Evolutionary conservation across 176 grass and related monocot species (phyloP), one percentile per base, ranked within the genome.

Genomic region (Phoenix dactylifera): DNA sequence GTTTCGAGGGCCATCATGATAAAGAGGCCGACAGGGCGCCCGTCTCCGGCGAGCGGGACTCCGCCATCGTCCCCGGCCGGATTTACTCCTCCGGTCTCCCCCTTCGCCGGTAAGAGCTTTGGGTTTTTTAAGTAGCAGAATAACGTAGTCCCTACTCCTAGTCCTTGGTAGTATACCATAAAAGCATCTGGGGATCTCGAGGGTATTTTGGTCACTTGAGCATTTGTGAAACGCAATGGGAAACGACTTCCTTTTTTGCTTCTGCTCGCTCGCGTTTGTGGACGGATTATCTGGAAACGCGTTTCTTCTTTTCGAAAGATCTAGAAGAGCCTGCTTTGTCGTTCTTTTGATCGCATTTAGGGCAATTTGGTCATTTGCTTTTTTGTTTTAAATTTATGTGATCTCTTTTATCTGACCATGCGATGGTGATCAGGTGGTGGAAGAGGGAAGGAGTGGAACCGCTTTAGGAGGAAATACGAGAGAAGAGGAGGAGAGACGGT

Each of bases 31-130:
- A 4, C n/a, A 16, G 54, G 54, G 16, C 10, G 54, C 54, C 54
- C 19, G 54, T 56, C 54, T 6, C 54, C 54, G 18, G 18, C 15
- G 12, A 56, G 22, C 54, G 18, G 54, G 16, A 56, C 54, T 15
- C 54, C 54, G 54, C 54, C 54, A 18, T 20, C 54, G 18, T 56
- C 54, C 19, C 54, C 54, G 54, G 54, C 54, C 7, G 54, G 54
- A 22, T 20, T 22, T 18, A 7, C 54, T 9, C 54, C 54, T 18
- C 54, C 54, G 54, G 19, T 20, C 7, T 56, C 54, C 7, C 54
- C 54, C 54, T 56, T 56, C 14, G 18, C 54, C 17, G 54, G 54
- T 56, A 22, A 56, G 54, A 22, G 19, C 18, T 5, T 22, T 22
- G 18, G 7, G 5, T 4, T 56, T 22, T 56, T 12, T 7, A 23